Percentiles rank a stretch among this genome's conserved stretches.
Evolutionary conservation across 1,139 yeast species (phyloP).

Genomic region (Blastobotrys serpentis): DNA sequence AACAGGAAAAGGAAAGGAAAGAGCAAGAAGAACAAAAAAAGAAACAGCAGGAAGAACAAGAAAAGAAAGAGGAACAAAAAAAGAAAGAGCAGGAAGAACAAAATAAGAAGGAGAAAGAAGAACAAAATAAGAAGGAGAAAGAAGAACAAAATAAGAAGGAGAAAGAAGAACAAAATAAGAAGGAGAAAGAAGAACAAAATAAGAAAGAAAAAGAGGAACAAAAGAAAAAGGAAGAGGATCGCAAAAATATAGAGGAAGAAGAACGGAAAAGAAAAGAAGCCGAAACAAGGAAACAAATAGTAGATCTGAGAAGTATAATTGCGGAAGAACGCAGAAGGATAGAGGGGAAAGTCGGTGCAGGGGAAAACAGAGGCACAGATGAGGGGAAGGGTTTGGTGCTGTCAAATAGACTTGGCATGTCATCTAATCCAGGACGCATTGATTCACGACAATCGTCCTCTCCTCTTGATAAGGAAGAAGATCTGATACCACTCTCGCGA

Average conservation of each 20-base stretch:
- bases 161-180: slow-evolving; percentile 13
- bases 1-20: background rate
- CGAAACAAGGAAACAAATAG: background rate
- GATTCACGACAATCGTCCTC: too few species aligned
- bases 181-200: background rate
- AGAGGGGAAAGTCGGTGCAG: background rate
- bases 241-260: background rate
- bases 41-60: slow-evolving; percentile 14
- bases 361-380: background rate
- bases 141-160: slow-evolving; percentile 14
- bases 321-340: background rate
- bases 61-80: slow-evolving; percentile 4
- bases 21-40: slow-evolving; percentile 13
- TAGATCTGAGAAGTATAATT: background rate
- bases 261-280: background rate
- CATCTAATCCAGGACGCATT: too few species aligned
- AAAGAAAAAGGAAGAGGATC: background rate
- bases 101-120: background rate
- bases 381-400: background rate
- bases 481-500: too few species aligned
- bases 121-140: slow-evolving; percentile 12
- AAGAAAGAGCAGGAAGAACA: slow-evolving; percentile 13
- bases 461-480: too few species aligned
- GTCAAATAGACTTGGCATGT: too few species aligned
- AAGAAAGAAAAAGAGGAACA: background rate